phyloP scores from a whole-genome alignment of 345 rosid species.

The Lumnitzera racemosa region DNA sequence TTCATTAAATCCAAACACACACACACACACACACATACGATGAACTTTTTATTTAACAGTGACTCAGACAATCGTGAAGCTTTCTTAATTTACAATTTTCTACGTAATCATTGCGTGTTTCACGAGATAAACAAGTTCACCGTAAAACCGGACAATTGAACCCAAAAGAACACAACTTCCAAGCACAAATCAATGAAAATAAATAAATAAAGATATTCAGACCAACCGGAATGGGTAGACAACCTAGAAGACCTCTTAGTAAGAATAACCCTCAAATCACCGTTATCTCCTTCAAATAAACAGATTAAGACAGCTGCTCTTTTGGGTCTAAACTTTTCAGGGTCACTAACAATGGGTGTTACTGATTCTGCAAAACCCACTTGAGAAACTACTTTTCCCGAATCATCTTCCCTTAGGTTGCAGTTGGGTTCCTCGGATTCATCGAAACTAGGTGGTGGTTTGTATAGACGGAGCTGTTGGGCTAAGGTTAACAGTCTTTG shows the following conservation, averaged over 20 bases:
- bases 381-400: conserved; percentile 68
- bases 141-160: no score
- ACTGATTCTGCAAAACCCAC: conserved; percentile 81
- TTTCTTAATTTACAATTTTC: no score
- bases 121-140: no score
- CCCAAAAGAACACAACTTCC: no score
- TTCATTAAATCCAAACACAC: no score
- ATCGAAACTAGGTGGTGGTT: conserved; percentile 30
- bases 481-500: conserved; percentile 43
- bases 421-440: conserved; percentile 4
- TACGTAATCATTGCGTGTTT: no score
- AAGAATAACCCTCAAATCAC: conserved; percentile 74
- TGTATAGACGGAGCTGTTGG: conserved; percentile 71
- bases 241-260: conserved; percentile 75
- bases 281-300: conserved; percentile 71
- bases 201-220: not conserved
- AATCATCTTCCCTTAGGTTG: conserved; percentile 8
- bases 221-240: conserved; percentile 87
- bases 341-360: conserved; percentile 32
- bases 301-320: conserved; percentile 92
- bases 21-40: no score
- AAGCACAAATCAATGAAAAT: not conserved
- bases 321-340: conserved; percentile 58
- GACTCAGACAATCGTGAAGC: no score
- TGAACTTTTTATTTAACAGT: no score